These are phyloP conservation scores for Toxoplasma gondii DNA, from an alignment of 169 alveolate species.

Conservation along the genomic window DNA sequence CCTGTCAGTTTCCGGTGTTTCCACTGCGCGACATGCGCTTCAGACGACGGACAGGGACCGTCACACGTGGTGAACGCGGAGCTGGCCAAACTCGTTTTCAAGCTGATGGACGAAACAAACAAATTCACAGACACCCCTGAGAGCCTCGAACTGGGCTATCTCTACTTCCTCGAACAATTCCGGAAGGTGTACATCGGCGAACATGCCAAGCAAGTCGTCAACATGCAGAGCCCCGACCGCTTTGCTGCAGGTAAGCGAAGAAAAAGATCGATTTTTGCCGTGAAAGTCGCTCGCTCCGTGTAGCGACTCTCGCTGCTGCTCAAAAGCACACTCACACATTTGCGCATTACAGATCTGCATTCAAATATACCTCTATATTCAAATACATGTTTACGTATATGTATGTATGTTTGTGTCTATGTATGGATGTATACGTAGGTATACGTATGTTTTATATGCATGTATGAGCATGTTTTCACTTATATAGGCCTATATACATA, in stretches of 20 bases:
- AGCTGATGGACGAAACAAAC: constrained; percentile 59
- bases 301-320: background rate
- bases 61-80: constrained; percentile 61
- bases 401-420: background rate
- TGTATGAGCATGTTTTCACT: background rate
- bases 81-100: constrained; percentile 60
- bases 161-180: constrained; percentile 92
- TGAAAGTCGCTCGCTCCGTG: background rate
- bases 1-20: too few species aligned
- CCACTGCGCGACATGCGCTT: background rate
- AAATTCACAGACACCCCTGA: constrained; percentile 73
- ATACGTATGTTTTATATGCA: background rate
- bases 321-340: background rate
- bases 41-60: constrained; percentile 22
- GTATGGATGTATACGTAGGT: background rate
- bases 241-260: constrained; percentile 13
- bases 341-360: background rate
- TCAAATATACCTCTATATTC: background rate
- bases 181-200: constrained; percentile 91
- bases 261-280: background rate
- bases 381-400: background rate
- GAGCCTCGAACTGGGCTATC: constrained; percentile 84
- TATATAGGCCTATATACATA: background rate
- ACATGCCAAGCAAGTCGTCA: constrained; percentile 84
- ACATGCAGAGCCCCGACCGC: constrained; percentile 32